Percentiles rank a stretch among this genome's conserved stretches.
Evolutionary conservation across 768 basidiomycete genomes (phyloP).

Genomic region (Rhodotorula babjevae): DNA sequence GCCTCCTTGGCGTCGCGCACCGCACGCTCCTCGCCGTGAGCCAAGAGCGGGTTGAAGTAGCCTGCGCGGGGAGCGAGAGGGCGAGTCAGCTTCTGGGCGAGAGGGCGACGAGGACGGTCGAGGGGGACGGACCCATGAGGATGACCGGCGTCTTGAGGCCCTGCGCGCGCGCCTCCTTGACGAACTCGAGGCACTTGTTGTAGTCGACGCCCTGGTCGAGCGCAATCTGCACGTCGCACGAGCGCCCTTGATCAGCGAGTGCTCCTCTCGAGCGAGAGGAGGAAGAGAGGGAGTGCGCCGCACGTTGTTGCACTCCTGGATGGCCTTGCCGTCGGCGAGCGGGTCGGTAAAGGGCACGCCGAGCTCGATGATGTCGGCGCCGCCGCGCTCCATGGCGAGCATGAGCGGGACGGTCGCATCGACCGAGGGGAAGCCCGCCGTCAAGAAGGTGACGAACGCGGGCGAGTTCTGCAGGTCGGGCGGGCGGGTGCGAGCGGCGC

Average conservation of each 20-base stretch:
- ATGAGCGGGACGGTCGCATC: constrained; percentile 79
- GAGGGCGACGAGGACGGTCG: neutral
- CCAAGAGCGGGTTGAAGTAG: constrained; percentile 93
- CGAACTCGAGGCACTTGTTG: constrained; percentile 63
- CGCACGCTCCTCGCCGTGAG: constrained; percentile 90
- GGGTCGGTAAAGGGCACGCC: constrained; percentile 96
- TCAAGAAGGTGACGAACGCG: constrained; percentile 66
- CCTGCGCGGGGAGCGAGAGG: constrained; percentile 53
- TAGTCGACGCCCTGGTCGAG: constrained; percentile 76
- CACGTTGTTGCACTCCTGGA: constrained; percentile 91
- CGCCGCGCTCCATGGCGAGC: constrained; percentile 88
- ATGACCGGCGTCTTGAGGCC: constrained; percentile 81
- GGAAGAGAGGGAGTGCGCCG: neutral
- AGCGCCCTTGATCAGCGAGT: neutral
- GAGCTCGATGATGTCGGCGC: constrained; percentile 89
- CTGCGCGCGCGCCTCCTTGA: constrained; percentile 71
- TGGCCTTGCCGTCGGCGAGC: constrained; percentile 87
- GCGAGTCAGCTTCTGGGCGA: neutral
- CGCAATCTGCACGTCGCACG: constrained; percentile 59
- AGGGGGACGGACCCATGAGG: constrained; percentile 70
- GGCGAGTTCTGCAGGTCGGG: constrained; percentile 29
- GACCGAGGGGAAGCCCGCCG: constrained; percentile 79
- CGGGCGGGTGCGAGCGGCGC: neutral
- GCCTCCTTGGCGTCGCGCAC: constrained; percentile 82
- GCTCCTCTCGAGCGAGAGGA: too few relatives aligned